Evolutionary conservation across 352 stramenopile species (phyloP), one percentile per base, ranked within the genome.

Genomic region (Pythium aristosporum): DNA sequence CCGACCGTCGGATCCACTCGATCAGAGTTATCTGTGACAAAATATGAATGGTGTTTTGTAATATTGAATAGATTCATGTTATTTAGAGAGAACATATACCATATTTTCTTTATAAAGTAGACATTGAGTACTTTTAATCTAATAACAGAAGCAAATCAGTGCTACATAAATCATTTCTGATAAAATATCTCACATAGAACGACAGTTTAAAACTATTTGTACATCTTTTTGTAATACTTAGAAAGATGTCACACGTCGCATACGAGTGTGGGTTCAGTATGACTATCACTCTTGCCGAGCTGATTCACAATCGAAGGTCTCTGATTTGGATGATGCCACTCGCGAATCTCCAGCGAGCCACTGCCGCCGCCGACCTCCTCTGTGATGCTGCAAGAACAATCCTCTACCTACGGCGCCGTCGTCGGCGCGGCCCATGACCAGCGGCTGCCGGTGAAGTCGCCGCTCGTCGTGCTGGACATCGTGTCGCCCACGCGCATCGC

Each of bases 1-100:
- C 39, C 39, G 39, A 44, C 39, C 39, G 48, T 56, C 49, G 36
- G 49, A 43, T 42, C 49, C 49, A 44, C 18, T 32, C 18, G 32
- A 30, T 32, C 25, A 12, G 11, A 3, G 8, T 32, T 37, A 9
- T 15, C 47, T 41, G 47, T 2, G 8, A 20, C 15, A 37, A 7
- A 56, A 56, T 56, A 44, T 56, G 49, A 56, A 56, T 56, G 49
- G 49, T 56, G 49, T 56, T 56, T 56, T 44, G 49, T 56, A 56
- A 56, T 56, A 30, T 30, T 30, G 2, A 15, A 25, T 25, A 50
- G 8, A 18, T 12, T 20, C 32, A 7, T 50, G 43, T 30, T 42
- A 25, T 54, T 54, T 9, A 54, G 2, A 41, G 20, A 25, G 30
- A 32, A 13, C 39, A 21, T 15, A 23, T 12, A 23, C 10, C 20